phyloP scores from a whole-genome alignment of 73 alveolate genomes.

The Loxodes magnus region DNA sequence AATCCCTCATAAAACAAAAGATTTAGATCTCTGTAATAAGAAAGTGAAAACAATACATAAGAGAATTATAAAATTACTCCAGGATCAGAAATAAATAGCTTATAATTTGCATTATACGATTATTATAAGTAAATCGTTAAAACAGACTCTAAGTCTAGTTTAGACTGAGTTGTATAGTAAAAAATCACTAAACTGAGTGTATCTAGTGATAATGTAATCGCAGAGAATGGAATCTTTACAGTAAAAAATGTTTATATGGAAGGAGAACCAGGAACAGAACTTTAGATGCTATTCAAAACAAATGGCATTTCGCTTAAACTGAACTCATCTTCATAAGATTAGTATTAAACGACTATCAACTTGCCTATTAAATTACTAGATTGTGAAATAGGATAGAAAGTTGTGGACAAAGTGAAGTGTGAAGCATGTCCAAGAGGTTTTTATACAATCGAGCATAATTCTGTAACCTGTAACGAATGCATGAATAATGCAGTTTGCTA shows the following conservation, averaged over 20 bases:
- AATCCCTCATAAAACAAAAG: too few relatives aligned
- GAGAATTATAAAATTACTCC: too few relatives aligned
- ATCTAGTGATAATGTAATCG: too few relatives aligned
- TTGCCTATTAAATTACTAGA: not conserved
- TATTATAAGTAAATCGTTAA: too few relatives aligned
- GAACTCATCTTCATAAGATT: not conserved
- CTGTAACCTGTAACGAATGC: not conserved
- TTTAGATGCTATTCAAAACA: not conserved
- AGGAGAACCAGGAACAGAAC: not conserved
- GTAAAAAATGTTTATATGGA: not conserved
- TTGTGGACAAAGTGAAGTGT: not conserved
- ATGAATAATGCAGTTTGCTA: not conserved
- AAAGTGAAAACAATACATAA: too few relatives aligned
- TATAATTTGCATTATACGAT: too few relatives aligned
- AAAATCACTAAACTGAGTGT: too few relatives aligned
- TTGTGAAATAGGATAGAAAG: not conserved
- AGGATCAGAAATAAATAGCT: too few relatives aligned
- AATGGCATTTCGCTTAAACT: not conserved
- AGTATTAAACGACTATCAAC: not conserved
- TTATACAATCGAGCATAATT: not conserved
- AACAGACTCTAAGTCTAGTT: too few relatives aligned
- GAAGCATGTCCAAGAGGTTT: not conserved
- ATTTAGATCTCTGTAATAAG: too few relatives aligned
- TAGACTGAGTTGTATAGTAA: too few relatives aligned
- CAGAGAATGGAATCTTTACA: not conserved